A percentile compares a stretch with the other conserved stretches of the same genome.
Evolutionary conservation across 2,329 filamentous ascomycete species (phyloP).

Genomic region (Fusarium humuli): DNA sequence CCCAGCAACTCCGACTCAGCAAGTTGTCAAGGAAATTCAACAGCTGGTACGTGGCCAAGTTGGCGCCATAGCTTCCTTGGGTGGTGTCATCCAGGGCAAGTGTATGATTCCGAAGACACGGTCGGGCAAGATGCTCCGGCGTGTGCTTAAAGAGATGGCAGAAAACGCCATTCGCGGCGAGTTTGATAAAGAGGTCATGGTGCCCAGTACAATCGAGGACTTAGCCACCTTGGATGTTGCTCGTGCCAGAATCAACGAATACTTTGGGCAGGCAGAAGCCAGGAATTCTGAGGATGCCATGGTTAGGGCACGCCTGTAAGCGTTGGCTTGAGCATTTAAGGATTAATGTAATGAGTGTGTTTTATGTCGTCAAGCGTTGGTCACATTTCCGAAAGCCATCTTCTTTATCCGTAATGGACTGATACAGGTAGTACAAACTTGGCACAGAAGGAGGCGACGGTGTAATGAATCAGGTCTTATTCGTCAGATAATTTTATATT

Average conservation of each 20-base stretch:
- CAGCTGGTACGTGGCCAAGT: conserved; percentile 81
- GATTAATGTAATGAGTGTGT: background rate
- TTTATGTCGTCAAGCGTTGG: background rate
- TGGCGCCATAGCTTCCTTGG: conserved; percentile 85
- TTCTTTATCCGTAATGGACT: background rate
- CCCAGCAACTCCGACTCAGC: conserved; percentile 61
- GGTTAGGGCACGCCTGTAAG: conserved; percentile 65
- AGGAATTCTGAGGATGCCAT: conserved; percentile 59
- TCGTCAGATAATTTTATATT: background rate
- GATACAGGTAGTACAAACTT: background rate
- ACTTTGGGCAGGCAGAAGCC: conserved; percentile 70
- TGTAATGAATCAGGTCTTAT: background rate
- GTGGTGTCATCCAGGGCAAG: conserved; percentile 85
- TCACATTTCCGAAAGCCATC: background rate
- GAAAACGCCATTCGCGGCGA: conserved; percentile 84
- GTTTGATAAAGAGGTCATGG: conserved; percentile 75
- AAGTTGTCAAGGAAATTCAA: conserved; percentile 73
- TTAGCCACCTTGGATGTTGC: conserved; percentile 78
- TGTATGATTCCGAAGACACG: conserved; percentile 93
- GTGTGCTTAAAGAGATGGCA: conserved; percentile 83
- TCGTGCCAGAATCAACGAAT: conserved; percentile 76
- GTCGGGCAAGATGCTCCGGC: conserved; percentile 88
- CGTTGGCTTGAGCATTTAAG: background rate
- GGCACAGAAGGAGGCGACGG: background rate
- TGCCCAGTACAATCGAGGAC: conserved; percentile 91